These are phyloP conservation scores for Solanum chacoense DNA, from an alignment of 305 asterid genomes.

Conservation along the genomic window DNA sequence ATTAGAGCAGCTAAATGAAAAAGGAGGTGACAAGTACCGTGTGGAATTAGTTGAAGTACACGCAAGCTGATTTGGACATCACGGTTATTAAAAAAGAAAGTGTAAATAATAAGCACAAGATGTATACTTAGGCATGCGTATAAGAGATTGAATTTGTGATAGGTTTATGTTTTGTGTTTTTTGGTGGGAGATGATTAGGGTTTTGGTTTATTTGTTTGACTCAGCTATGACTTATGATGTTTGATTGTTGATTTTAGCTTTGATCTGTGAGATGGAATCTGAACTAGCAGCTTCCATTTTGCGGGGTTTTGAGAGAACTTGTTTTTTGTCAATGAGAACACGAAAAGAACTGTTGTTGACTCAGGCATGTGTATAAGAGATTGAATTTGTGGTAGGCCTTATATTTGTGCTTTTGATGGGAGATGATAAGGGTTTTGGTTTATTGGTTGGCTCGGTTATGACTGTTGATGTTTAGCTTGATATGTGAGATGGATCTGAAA, in stretches of 20 bases:
- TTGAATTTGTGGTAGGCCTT: background rate
- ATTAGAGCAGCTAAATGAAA: background rate
- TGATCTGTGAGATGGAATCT: background rate
- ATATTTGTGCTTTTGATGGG: background rate
- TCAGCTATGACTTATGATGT: background rate
- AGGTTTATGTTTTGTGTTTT: background rate
- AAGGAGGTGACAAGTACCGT: background rate
- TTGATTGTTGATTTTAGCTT: background rate
- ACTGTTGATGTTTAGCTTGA: background rate
- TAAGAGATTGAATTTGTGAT: background rate
- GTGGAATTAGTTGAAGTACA: background rate
- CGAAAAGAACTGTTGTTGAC: background rate
- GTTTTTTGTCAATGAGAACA: background rate
- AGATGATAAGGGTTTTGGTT: background rate
- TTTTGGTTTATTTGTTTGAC: background rate
- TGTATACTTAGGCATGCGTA: background rate
- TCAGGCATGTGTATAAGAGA: background rate
- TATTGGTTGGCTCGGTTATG: background rate
- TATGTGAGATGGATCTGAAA: background rate
- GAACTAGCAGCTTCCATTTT: background rate
- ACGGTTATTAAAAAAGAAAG: background rate
- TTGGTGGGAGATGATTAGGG: background rate
- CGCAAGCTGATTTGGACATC: background rate
- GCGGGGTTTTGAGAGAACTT: background rate
- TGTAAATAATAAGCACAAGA: background rate